Evolutionary conservation across 768 basidiomycete species (phyloP).

Genomic region (Boletus sp.): DNA sequence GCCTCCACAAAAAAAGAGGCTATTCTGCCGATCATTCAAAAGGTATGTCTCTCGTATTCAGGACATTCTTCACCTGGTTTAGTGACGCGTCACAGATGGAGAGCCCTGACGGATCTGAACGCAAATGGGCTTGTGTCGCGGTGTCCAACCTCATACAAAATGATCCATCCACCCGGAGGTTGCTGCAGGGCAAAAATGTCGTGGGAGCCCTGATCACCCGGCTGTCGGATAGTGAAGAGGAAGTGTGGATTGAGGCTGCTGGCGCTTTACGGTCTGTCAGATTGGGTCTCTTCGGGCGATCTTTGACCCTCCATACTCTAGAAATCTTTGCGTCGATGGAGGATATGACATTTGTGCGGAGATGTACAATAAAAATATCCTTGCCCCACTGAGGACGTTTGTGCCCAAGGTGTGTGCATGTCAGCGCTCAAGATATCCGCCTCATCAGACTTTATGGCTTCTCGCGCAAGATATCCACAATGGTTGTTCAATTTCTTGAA

Average conservation of each 20-base stretch:
- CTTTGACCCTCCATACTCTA: conserved; percentile 30
- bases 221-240: conserved; percentile 86
- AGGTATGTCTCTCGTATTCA: conserved; percentile 46
- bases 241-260: conserved; percentile 85
- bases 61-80: not conserved
- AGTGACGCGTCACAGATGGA: conserved; percentile 52
- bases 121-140: conserved; percentile 95
- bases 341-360: conserved; percentile 94
- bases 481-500: conserved; percentile 63
- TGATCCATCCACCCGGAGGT: conserved; percentile 84
- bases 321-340: conserved; percentile 92
- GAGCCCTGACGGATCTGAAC: conserved; percentile 70
- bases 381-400: conserved; percentile 71
- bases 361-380: conserved; percentile 95
- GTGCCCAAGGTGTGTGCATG: conserved; percentile 62
- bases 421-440: not conserved
- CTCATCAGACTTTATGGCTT: not conserved
- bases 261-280: conserved; percentile 75
- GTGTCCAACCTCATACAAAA: conserved; percentile 96
- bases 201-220: conserved; percentile 83
- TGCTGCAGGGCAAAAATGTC: conserved; percentile 88
- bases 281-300: not conserved
- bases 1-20: conserved; percentile 73
- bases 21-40: conserved; percentile 85
- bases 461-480: conserved; percentile 61